These are phyloP conservation scores for Colletotrichum destructivum DNA, from an alignment of 2,329 filamentous ascomycete species.

Conservation along the genomic window DNA sequence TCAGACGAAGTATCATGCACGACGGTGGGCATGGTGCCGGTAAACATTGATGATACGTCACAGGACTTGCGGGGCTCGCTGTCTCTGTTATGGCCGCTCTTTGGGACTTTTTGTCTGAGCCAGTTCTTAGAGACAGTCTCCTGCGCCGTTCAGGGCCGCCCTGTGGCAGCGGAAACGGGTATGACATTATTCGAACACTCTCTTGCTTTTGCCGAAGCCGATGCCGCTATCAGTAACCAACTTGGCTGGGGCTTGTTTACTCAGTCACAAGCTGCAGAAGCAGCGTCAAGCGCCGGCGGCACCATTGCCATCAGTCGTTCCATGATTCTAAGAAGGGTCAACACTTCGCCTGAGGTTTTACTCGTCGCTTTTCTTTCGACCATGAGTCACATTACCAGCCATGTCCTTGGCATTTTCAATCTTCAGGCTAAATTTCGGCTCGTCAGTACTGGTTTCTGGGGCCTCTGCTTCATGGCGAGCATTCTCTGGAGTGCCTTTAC, in stretches of 20 bases:
- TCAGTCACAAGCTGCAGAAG: constrained; percentile 59
- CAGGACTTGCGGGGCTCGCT: constrained; percentile 82
- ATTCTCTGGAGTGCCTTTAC: constrained; percentile 83
- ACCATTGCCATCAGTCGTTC: constrained; percentile 69
- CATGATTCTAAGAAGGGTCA: constrained; percentile 84
- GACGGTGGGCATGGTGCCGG: constrained; percentile 80
- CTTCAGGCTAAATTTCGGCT: constrained; percentile 86
- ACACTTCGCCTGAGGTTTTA: constrained; percentile 90
- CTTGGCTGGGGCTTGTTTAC: constrained; percentile 79
- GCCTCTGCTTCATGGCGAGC: constrained; percentile 87
- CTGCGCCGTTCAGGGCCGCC: constrained; percentile 88
- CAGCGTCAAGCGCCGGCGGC: constrained; percentile 22
- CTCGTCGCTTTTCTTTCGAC: constrained; percentile 90
- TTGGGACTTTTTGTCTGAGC: constrained; percentile 78
- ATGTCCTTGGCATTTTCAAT: constrained; percentile 84
- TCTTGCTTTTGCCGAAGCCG: constrained; percentile 94
- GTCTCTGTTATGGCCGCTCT: constrained; percentile 81
- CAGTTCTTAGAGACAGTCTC: constrained; percentile 92
- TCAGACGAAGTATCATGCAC: constrained; percentile 82
- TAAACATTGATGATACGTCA: constrained; percentile 63
- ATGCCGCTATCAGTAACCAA: constrained; percentile 86
- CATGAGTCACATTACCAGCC: constrained; percentile 90
- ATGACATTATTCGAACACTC: constrained; percentile 99
- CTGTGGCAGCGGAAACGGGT: constrained; percentile 86
- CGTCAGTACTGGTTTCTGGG: constrained; percentile 90